Evolutionary conservation across 768 basidiomycete genomes (phyloP).

Genomic region (Termitomyces sp.): DNA sequence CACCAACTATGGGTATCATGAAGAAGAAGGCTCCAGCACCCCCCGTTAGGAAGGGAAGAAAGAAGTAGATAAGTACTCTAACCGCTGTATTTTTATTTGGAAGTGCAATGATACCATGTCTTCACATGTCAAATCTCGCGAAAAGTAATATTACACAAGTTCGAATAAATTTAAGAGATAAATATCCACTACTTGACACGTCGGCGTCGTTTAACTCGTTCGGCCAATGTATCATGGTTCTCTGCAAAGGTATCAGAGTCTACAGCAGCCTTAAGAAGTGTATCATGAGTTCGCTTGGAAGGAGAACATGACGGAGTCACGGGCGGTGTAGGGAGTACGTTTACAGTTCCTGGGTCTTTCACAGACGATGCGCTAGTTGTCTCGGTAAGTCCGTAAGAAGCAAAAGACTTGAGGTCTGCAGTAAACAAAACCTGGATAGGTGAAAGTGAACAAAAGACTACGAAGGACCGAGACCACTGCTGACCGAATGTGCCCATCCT

Average conservation of each 20-base stretch:
- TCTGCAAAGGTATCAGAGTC: background rate
- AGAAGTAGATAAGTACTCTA: slow-evolving; percentile 14
- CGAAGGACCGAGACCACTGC: slow-evolving; percentile 10
- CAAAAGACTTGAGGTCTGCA: slow-evolving; percentile 67
- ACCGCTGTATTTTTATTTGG: background rate
- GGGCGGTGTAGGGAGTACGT: slow-evolving; percentile 20
- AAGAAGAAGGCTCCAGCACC: slow-evolving; percentile 21
- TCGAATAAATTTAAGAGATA: background rate
- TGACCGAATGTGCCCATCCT: slow-evolving; percentile 87
- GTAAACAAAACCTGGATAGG: slow-evolving; percentile 63
- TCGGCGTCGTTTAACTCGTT: slow-evolving; percentile 42
- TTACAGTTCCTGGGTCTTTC: slow-evolving; percentile 1
- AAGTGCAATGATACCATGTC: too few relatives aligned
- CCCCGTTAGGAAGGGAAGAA: slow-evolving; percentile 20
- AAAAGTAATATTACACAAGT: too few relatives aligned
- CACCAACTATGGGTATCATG: slow-evolving; percentile 20
- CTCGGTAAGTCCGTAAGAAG: slow-evolving; percentile 47
- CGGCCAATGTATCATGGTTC: slow-evolving; percentile 26
- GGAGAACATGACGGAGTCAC: slow-evolving; percentile 28
- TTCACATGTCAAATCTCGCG: too few relatives aligned
- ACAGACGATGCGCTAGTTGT: background rate
- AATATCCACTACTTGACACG: slow-evolving; percentile 4
- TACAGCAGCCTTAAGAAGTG: background rate
- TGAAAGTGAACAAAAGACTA: background rate
- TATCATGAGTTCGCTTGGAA: slow-evolving; percentile 26